Percentiles rank a stretch among this genome's conserved stretches.
Evolutionary conservation across 495 filamentous ascomycete species (phyloP).

Genomic region (Niebla homalea): DNA sequence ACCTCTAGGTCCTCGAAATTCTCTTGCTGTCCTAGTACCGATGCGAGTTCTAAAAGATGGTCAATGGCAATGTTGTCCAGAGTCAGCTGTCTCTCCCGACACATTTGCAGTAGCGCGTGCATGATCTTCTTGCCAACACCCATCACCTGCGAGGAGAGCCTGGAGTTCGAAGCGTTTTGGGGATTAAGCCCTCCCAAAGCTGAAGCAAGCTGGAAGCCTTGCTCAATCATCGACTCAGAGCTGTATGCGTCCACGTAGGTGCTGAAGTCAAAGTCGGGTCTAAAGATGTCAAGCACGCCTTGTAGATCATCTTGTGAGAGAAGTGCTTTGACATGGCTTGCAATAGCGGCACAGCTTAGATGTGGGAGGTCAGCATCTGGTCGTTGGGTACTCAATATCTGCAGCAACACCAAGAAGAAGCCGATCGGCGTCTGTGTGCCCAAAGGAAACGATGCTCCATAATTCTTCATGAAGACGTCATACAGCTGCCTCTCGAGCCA

Average conservation of each 20-base stretch:
- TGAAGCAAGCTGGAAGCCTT: constrained; percentile 38
- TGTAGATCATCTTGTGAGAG: constrained; percentile 33
- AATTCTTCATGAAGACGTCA: constrained; percentile 39
- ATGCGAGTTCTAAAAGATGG: constrained; percentile 39
- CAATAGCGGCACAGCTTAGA: constrained; percentile 20
- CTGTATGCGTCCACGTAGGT: constrained; percentile 37
- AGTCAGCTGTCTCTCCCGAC: constrained; percentile 32
- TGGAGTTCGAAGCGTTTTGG: constrained; percentile 25
- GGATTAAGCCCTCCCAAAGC: constrained; percentile 36
- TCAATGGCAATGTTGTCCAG: constrained; percentile 37
- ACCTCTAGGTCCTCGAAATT: constrained; percentile 45
- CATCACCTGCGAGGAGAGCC: constrained; percentile 30
- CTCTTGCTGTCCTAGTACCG: constrained; percentile 42
- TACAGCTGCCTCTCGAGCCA: constrained; percentile 38
- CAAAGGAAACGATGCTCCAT: constrained; percentile 24
- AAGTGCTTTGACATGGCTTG: constrained; percentile 25
- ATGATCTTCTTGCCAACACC: constrained; percentile 39
- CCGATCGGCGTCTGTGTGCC: constrained; percentile 28
- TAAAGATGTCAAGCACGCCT: constrained; percentile 37
- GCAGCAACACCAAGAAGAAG: constrained; percentile 35
- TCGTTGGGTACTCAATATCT: constrained; percentile 28
- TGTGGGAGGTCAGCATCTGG: constrained; percentile 26
- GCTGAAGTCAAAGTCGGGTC: constrained; percentile 40
- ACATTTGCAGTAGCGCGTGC: constrained; percentile 32
- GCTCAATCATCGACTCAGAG: constrained; percentile 29